These are phyloP conservation scores for Talaromyces nanjingensis DNA, from an alignment of 495 filamentous ascomycete species.

Conservation along the genomic window DNA sequence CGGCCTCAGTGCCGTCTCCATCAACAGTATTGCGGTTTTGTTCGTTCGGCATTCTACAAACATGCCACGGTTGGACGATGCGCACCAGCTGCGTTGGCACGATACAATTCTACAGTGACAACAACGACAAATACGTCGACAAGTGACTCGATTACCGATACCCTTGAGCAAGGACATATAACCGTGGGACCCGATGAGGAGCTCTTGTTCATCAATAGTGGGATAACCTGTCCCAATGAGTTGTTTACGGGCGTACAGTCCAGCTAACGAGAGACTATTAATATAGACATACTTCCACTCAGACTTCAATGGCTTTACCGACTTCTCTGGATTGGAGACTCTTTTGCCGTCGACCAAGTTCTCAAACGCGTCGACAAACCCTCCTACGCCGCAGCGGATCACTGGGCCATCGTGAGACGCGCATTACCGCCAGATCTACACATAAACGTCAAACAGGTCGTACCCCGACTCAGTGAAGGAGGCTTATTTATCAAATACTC, in stretches of 20 bases:
- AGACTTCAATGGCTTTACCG: conserved; percentile 62
- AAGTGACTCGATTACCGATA: not conserved
- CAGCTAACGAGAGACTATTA: not conserved
- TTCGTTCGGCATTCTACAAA: not conserved
- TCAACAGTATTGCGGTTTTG: not conserved
- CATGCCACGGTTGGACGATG: not conserved
- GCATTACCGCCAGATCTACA: conserved; percentile 51
- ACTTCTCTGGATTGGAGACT: conserved; percentile 48
- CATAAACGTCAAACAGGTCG: conserved; percentile 68
- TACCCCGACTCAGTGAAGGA: conserved; percentile 82
- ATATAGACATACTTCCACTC: conserved; percentile 73
- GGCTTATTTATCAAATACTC: conserved; percentile 89
- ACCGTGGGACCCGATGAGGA: conserved; percentile 60
- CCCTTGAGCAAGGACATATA: conserved; percentile 59
- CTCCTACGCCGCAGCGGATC: conserved; percentile 53
- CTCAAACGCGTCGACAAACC: conserved; percentile 57
- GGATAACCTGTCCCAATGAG: conserved; percentile 15
- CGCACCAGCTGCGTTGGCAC: not conserved
- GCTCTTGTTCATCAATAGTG: conserved; percentile 87
- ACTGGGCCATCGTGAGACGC: conserved; percentile 52
- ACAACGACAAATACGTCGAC: not conserved
- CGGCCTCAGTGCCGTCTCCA: not conserved
- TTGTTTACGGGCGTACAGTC: no score
- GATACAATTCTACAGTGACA: not conserved
- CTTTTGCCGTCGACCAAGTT: conserved; percentile 49